Evolutionary conservation across 768 basidiomycete species (phyloP).

Genomic region (Lyophyllum shimeji): DNA sequence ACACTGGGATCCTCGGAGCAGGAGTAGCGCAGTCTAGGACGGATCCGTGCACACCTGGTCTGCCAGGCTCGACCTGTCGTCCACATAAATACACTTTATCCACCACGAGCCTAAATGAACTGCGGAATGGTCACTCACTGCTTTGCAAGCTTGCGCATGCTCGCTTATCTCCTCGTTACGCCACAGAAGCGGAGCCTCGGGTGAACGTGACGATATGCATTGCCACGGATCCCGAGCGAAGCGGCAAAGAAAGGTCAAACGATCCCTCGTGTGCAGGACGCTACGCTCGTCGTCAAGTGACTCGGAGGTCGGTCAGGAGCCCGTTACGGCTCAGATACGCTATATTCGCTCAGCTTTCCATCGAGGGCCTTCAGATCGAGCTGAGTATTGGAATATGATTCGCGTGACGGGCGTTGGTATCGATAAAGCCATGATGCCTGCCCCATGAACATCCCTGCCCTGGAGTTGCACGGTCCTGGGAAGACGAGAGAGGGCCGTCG

Average conservation of each 20-base stretch:
- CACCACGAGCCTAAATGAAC: not conserved
- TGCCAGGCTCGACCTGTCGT: not conserved
- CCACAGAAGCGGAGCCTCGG: conserved; percentile 4
- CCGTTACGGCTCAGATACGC: too few species aligned
- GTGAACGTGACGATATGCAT: not conserved
- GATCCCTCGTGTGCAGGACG: not conserved
- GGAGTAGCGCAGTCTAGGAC: not conserved
- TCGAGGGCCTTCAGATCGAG: too few species aligned
- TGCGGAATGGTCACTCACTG: not conserved
- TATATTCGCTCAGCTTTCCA: too few species aligned
- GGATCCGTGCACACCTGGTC: not conserved
- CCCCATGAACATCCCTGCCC: too few species aligned
- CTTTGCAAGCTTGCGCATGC: not conserved
- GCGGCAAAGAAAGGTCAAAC: not conserved
- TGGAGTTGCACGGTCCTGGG: too few species aligned
- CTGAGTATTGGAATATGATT: too few species aligned
- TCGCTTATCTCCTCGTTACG: conserved; percentile 12
- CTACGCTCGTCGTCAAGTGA: too few species aligned
- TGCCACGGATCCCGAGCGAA: conserved; percentile 6
- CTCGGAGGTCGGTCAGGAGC: too few species aligned
- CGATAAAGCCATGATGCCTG: too few species aligned
- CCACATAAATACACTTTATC: not conserved
- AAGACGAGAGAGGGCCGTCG: too few species aligned
- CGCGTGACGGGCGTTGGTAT: too few species aligned
- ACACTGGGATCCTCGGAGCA: conserved; percentile 8